Base-by-base conservation (phyloP, 176 grass and related monocot genomes). In the Hyparrhenia diplandra region DNA sequence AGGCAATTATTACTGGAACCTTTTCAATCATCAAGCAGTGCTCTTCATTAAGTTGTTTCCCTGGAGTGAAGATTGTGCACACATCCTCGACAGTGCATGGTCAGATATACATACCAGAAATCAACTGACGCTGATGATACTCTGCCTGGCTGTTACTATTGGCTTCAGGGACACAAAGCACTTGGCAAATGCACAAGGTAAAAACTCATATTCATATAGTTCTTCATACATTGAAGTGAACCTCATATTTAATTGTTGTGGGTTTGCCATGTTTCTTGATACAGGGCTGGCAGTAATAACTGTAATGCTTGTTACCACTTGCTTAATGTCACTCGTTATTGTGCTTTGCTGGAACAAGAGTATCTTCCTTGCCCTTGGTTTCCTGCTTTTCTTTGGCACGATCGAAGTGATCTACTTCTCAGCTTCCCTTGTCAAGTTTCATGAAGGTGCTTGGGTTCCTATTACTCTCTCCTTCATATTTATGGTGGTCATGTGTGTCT, bases 21-120 rank as follows among this genome's bases (percentile, higher is more conserved):
- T 99, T 99, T 79, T 99, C 97, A 9, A 96, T 99, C 54, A 96
- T 99, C 68, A 99, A 99, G 80, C 97, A 99, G 66, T 99, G 93
- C 62, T 91, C 93, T 28, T 90, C 93, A 58, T 84, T 96, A 83
- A 88, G 76, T 64, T 99, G 97, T 77, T 99, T 99, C 73, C 97
- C 97, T 25, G 84, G 93, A 40, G 93, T 99, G 78, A 99, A 99
- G 90, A 91, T 95, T 23, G 72, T 96, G 71, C 97, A 99, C 84
- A 99, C 97, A 57, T 99, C 97, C 30, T 95, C 92, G 13, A 90
- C 85, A 17, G 77, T 90, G 23, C 97, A 95, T 3, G 97, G 97
- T 49, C 97, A 99, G 79, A 92, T 99, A 88, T 99, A 99, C 80
- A 95, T 99, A 64, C 97, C 97, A 5, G 93, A 99, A 88, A 95